Conservation (phyloP, 202 grass and related monocot species). For the Zoysia matrella region DNA sequence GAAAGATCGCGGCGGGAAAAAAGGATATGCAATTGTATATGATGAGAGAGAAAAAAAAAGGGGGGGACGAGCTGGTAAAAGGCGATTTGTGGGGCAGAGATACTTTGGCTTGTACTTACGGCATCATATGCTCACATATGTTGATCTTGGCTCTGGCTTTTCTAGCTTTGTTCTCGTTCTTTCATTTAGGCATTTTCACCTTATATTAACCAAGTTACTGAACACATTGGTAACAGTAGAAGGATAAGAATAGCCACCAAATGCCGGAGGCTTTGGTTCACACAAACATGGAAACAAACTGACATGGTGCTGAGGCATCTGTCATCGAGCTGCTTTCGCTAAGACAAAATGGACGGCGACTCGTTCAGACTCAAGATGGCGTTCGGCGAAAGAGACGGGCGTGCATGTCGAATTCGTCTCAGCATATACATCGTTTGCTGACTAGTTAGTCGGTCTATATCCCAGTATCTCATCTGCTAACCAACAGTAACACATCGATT, state of each 20-base stretch:
- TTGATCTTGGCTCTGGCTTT: neutral
- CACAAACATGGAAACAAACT: neutral
- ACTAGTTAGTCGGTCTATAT: neutral
- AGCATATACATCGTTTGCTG: too few species aligned
- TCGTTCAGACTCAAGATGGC: neutral
- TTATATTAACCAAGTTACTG: too few species aligned
- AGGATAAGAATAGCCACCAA: neutral
- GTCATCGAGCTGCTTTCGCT: neutral
- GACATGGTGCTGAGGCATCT: neutral
- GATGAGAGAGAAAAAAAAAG: neutral
- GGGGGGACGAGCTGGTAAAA: neutral
- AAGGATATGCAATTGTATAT: neutral
- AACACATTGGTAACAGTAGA: neutral
- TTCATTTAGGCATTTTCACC: neutral
- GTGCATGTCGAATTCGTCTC: neutral
- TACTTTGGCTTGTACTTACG: conserved; percentile 23
- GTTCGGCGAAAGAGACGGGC: neutral
- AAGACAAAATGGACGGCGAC: neutral
- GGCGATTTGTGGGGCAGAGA: conserved; percentile 21
- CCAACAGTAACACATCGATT: neutral
- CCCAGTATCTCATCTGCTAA: neutral
- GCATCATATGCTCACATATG: neutral
- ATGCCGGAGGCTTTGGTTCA: conserved; percentile 11
- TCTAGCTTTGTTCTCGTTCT: neutral
- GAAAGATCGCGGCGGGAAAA: neutral